Percentiles rank a stretch among this genome's conserved stretches.
phyloP scores from a whole-genome alignment of 345 rosid genomes.

The Punica granatum region DNA sequence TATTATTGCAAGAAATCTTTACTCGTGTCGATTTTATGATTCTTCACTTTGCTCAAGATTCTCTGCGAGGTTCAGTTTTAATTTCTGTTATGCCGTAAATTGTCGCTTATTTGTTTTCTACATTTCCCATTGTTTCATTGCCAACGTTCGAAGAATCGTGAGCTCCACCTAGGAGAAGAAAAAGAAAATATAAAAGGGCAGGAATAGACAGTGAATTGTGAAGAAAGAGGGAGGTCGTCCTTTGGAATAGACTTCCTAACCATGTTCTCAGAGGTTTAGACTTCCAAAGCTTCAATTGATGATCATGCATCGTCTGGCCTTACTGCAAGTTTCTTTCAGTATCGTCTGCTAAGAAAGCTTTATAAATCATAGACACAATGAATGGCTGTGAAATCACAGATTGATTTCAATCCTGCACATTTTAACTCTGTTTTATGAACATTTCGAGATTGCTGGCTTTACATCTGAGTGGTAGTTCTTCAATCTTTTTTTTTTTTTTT shows the following conservation, averaged over 20 bases:
- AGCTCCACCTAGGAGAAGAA: no score
- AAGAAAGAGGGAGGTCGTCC: no score
- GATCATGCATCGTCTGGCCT: neutral
- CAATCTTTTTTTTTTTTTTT: neutral
- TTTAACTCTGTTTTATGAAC: neutral
- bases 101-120: neutral
- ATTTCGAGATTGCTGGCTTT: neutral
- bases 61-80: no score
- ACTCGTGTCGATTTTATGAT: no score
- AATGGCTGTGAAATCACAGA: neutral
- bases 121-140: no score
- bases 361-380: neutral
- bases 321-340: neutral
- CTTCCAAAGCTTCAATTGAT: neutral
- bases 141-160: no score
- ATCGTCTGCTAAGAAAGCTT: neutral
- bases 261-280: no score
- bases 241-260: no score
- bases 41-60: no score
- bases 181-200: no score
- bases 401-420: neutral
- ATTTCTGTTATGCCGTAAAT: neutral
- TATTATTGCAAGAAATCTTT: no score
- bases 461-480: neutral
- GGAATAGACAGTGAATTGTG: no score